Evolutionary conservation across 1,284 basidiomycete species (phyloP), one percentile per base, ranked within the genome.

Genomic region (Ceratobasidium sp.): DNA sequence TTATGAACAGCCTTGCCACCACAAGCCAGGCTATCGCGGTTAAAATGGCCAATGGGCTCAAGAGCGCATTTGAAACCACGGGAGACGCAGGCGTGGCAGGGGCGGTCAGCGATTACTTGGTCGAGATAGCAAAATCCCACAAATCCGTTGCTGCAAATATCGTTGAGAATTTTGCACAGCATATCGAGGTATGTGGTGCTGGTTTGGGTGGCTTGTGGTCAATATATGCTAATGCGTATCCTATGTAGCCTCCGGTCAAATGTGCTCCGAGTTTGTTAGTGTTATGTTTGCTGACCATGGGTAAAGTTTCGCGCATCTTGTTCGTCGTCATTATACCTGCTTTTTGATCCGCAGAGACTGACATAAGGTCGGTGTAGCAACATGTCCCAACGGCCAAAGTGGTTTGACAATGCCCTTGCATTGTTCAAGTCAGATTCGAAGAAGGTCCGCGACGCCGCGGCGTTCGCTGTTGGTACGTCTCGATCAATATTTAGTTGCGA

Each of bases 301-400:
- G 96, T 66, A 96, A 98, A 81, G 86, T 98, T 43, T 96, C 96
- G 37, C 90, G 95, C 37, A 90, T 90, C 79, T 89, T 92, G 94
- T 96, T 77, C 78, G 90, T 79, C 22, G n/a, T n/a, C n/a, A n/a
- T 51, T 43, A 29, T 27, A 2, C 22, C 46, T 5, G 39, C n/a
- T 31, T 48, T 27, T 9, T 22, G 9, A 16, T n/a, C 31, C 13
- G 53, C 11, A 19, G 5, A 24, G 2, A 16, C 53, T n/a, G 16
- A 64, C 39, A 62, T 64, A 6, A 63, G 37, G 24, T 34, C 46
- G 43, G 46, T 54, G 56, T 41, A 96, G 94, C 77, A 94, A 98
- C 79, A 91, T 98, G 86, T 90, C 90, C 0, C 84, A 86, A 41
- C 90, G 94, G 80, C 84, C 86, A 51, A 90, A 92, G 11, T 85